Evolutionary conservation across 441 rosid genomes (phyloP).

Genomic region (Gossypium davidsonii): DNA sequence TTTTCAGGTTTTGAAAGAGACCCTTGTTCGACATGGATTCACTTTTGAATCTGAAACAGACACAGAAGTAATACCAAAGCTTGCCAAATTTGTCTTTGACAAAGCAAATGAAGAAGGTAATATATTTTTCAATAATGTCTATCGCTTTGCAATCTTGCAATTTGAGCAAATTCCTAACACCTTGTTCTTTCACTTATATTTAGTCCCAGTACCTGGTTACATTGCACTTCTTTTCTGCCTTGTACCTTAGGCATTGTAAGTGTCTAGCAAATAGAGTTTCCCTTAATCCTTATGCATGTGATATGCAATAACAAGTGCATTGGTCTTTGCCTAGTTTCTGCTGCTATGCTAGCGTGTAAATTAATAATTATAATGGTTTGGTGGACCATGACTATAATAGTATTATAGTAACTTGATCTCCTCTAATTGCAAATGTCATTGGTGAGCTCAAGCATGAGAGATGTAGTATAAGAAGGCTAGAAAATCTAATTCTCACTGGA

Average conservation of each 20-base stretch:
- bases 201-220: neutral
- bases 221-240: neutral
- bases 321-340: neutral
- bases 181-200: neutral
- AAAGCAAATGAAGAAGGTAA: constrained; percentile 50
- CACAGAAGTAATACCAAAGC: constrained; percentile 87
- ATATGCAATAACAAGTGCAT: neutral
- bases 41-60: constrained; percentile 76
- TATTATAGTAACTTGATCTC: neutral
- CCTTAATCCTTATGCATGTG: neutral
- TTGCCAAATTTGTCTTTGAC: constrained; percentile 72
- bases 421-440: neutral
- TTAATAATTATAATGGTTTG: neutral
- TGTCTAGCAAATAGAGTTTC: neutral
- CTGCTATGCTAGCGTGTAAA: constrained; percentile 7
- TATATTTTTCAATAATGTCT: neutral
- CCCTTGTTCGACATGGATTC: constrained; percentile 64
- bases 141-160: neutral
- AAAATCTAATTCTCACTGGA: neutral
- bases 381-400: neutral
- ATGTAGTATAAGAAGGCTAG: neutral
- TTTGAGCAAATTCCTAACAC: neutral
- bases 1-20: constrained; percentile 60
- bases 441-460: neutral
- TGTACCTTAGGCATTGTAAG: neutral